phyloP scores from a whole-genome alignment of 2,329 filamentous ascomycete species.

The Neofusicoccum cordaticola region DNA sequence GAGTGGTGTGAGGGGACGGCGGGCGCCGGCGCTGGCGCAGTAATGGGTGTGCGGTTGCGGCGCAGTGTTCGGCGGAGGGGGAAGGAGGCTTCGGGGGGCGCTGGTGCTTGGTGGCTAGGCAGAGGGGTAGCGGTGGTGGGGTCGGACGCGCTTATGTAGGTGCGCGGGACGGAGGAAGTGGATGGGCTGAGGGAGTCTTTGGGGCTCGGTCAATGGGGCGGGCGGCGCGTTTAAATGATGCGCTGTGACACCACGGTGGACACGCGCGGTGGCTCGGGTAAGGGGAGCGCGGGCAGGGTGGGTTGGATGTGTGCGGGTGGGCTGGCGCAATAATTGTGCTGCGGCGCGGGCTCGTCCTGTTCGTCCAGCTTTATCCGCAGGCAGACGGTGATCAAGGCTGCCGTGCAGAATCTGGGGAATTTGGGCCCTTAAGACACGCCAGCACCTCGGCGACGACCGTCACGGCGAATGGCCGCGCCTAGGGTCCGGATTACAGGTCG shows the following conservation, averaged over 20 bases:
- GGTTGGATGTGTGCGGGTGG: slow-evolving; percentile 1
- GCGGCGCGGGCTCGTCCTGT: background rate
- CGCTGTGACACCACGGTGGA: slow-evolving; percentile 11
- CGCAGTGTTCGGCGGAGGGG: background rate
- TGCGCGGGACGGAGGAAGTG: background rate
- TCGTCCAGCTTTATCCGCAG: background rate
- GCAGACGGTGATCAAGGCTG: no score
- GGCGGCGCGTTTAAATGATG: slow-evolving; percentile 12
- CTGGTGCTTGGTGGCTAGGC: background rate
- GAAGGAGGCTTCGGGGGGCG: background rate
- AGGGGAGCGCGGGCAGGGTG: slow-evolving; percentile 9
- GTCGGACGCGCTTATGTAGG: slow-evolving; percentile 1
- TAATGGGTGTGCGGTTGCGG: background rate
- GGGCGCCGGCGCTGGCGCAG: slow-evolving; percentile 5
- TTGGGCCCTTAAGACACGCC: background rate
- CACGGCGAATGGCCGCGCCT: background rate
- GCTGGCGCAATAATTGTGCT: slow-evolving; percentile 10
- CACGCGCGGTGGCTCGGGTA: slow-evolving; percentile 5
- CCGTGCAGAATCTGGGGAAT: slow-evolving; percentile 11
- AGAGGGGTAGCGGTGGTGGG: background rate
- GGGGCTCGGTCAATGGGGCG: background rate
- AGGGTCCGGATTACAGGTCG: background rate
- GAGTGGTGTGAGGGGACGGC: background rate
- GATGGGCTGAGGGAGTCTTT: background rate
- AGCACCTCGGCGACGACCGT: background rate